A percentile compares a stretch with the other conserved stretches of the same genome.
Conservation (phyloP, 257 asterid species). For the Euphrasia confusa region DNA sequence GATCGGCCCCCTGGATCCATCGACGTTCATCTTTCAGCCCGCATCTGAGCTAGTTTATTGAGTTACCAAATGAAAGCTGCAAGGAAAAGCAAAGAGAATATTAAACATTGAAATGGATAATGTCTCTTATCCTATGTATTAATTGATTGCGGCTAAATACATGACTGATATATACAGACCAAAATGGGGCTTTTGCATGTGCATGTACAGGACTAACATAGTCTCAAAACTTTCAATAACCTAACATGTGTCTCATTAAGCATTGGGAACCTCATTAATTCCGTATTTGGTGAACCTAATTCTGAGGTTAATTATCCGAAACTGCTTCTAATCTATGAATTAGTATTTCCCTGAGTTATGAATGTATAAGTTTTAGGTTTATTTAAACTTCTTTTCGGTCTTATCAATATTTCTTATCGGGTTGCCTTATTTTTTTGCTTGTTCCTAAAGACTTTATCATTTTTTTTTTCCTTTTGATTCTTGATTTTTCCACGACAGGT, state of each 20-base stretch:
- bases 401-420: not conserved
- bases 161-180: too few species aligned
- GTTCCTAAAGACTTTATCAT: slow-evolving; percentile 5
- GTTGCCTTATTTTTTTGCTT: not conserved
- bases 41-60: not conserved
- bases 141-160: too few species aligned
- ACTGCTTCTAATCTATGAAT: too few species aligned
- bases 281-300: not conserved
- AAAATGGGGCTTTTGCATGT: too few species aligned
- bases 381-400: not conserved
- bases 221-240: not conserved
- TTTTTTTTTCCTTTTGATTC: slow-evolving; percentile 15
- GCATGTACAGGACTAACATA: not conserved
- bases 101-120: too few species aligned
- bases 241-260: not conserved
- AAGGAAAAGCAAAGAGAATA: too few species aligned
- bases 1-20: not conserved
- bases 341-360: too few species aligned
- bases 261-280: not conserved
- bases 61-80: too few species aligned
- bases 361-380: not conserved
- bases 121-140: too few species aligned
- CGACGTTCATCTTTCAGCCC: not conserved
- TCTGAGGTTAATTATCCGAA: too few species aligned
- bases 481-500: slow-evolving; percentile 39